These are phyloP conservation scores for Cladosporium sp. DNA, from an alignment of 2,329 filamentous ascomycete species.

Conservation along the genomic window DNA sequence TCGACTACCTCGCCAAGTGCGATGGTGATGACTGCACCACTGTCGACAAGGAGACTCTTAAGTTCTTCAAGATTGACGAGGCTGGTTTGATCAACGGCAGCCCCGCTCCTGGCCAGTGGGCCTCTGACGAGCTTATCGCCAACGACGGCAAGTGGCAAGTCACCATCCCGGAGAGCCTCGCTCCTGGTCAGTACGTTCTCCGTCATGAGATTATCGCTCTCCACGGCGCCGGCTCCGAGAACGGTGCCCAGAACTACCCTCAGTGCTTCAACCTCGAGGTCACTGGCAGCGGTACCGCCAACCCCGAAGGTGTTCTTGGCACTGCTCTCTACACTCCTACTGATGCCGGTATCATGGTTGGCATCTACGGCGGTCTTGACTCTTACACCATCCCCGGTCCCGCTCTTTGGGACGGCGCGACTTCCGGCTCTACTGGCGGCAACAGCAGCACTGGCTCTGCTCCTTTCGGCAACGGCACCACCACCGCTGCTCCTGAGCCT, in stretches of 20 bases:
- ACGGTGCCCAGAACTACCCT: constrained; percentile 43
- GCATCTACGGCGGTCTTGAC: constrained; percentile 4
- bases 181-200: constrained; percentile 54
- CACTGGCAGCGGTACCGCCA: constrained; percentile 46
- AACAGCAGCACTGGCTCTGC: neutral
- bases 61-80: constrained; percentile 60
- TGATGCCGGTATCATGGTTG: constrained; percentile 8
- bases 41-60: constrained; percentile 48
- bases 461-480: neutral
- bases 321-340: constrained; percentile 48
- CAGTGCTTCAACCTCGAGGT: constrained; percentile 55
- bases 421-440: constrained; percentile 3
- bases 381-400: constrained; percentile 10
- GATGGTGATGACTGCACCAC: constrained; percentile 46
- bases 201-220: constrained; percentile 57
- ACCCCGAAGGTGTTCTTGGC: constrained; percentile 44
- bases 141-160: constrained; percentile 29
- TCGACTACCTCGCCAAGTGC: constrained; percentile 60
- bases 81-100: constrained; percentile 46
- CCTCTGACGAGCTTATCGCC: constrained; percentile 45
- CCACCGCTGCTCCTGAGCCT: neutral
- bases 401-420: constrained; percentile 8
- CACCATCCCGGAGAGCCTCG: constrained; percentile 48
- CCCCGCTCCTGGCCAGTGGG: constrained; percentile 47
- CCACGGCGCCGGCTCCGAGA: constrained; percentile 43